These are phyloP conservation scores for Apiospora kogelbergensis DNA, from an alignment of 2,329 filamentous ascomycete species.

Conservation along the genomic window DNA sequence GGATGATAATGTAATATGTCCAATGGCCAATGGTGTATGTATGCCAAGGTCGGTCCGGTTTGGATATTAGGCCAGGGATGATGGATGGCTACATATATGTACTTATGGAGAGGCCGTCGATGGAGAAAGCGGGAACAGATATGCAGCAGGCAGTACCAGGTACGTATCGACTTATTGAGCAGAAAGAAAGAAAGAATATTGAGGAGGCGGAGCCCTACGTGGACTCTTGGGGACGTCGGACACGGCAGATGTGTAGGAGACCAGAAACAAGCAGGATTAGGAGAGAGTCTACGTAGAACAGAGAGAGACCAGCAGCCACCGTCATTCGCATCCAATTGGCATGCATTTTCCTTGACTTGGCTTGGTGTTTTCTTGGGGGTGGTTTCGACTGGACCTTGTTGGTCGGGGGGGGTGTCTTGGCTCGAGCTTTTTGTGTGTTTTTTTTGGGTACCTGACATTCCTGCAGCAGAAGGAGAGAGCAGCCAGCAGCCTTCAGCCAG, in stretches of 20 bases:
- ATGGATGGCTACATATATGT: too few species aligned
- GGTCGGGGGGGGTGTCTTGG: not conserved
- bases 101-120: constrained; percentile 1
- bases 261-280: not conserved
- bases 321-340: not conserved
- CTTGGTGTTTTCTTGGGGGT: not conserved
- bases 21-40: not conserved
- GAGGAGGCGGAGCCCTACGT: not conserved
- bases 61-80: not conserved
- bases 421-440: not conserved
- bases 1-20: too few species aligned
- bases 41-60: constrained; percentile 4
- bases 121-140: constrained; percentile 1
- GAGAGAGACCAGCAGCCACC: not conserved
- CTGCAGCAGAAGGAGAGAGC: not conserved
- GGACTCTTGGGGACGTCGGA: not conserved
- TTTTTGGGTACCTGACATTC: not conserved
- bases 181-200: too few species aligned
- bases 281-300: too few species aligned
- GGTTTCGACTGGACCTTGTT: not conserved
- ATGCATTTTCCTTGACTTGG: not conserved
- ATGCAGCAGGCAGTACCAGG: not conserved
- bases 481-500: too few species aligned
- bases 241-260: not conserved
- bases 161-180: not conserved